Evolutionary conservation across 805 yeast genomes (phyloP), one percentile per base, ranked within the genome.

Genomic region (Yamadazyma endophytica): DNA sequence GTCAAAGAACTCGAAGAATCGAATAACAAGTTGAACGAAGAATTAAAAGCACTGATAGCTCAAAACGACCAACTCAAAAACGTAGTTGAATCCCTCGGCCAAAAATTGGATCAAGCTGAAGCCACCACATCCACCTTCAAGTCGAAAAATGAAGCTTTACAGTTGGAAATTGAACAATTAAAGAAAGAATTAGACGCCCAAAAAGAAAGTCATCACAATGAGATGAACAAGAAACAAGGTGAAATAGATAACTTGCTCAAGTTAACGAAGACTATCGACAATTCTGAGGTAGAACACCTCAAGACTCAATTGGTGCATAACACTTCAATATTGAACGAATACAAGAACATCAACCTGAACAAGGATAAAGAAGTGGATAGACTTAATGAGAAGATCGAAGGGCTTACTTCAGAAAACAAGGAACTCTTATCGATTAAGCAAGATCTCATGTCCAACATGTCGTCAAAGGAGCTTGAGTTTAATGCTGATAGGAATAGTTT

Each of bases 371-470:
- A 33, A 32, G 29, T 37, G 2, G 24, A 30, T 14, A 33, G 36
- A 25, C 12, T 37, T 25, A 22, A 32, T 31, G 18, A 27, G 24
- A 17, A 26, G 31, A 3, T 34, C 17, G 9, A 26, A 4, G 16
- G n/a, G 17, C 18, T 26, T 17, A 39, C 19, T 34, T 24, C 12
- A 12, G 58, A 57, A 27, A 28, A 53, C 24, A 33, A 36, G 13
- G 62, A 56, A 31, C 38, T 48, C 6, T 41, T 26, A 6, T 39
- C 42, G 4, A 68, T 77, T 65, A 82, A 82, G 47, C 63, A 69
- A 18, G 88, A 82, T 42, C 55, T 85, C 14, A 52, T 80, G 9
- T 83, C 79, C 13, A 82, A 81, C 46, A 68, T 84, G 77, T 60
- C 82, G 1, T 70, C 78, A 19, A 72, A 81, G 40, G 88, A 82